Evolutionary conservation across 495 filamentous ascomycete species (phyloP), one percentile per base, ranked within the genome.

Genomic region (Cenococcum geophilum): DNA sequence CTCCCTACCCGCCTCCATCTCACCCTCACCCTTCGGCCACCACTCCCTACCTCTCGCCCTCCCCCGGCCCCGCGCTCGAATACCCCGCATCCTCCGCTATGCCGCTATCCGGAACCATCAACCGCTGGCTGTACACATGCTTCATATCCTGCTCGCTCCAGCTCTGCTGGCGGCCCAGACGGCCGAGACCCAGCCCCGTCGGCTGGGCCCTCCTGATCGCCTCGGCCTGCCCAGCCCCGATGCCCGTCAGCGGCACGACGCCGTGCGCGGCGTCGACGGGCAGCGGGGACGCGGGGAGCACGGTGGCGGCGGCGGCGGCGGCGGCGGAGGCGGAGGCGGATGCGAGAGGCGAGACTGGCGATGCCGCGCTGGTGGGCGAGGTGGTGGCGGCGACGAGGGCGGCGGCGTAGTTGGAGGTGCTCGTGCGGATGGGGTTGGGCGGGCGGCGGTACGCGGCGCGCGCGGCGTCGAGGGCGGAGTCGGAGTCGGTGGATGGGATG

Each of bases 101-200:
- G n/a, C 35, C 57, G 18, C 56, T 34, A 1, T 37, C 58, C 20
- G 50, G 27, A 27, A n/a, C 57, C 64, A 69, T 64, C 61, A 65
- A 57, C 25, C 25, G 16, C 25, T 62, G 57, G 16, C 55, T 62
- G 34, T 58, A 61, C 32, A 60, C 32, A 45, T 62, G 62, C 58
- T 65, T 70, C 40, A 66, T 22, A 56, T 72, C 70, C 55, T 72
- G 62, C 57, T 62, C 61, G 52, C 43, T 70, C 64, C 63, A 70
- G 48, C 70, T 70, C 60, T 64, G 68, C 59, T 66, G 52, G 27
- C 59, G 35, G 5, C 48, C 66, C 37, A 68, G 37, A 14, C 20
- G 8, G 6, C 55, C 62, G 55, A 68, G 42, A 43, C 62, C 70
- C 57, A 63, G 25, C 8, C 63, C 63, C 34, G 25, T 61, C 36